Percentiles rank a stretch among this genome's conserved stretches.
Evolutionary conservation across 768 basidiomycete species (phyloP).

Genomic region (Paxillus involutus): DNA sequence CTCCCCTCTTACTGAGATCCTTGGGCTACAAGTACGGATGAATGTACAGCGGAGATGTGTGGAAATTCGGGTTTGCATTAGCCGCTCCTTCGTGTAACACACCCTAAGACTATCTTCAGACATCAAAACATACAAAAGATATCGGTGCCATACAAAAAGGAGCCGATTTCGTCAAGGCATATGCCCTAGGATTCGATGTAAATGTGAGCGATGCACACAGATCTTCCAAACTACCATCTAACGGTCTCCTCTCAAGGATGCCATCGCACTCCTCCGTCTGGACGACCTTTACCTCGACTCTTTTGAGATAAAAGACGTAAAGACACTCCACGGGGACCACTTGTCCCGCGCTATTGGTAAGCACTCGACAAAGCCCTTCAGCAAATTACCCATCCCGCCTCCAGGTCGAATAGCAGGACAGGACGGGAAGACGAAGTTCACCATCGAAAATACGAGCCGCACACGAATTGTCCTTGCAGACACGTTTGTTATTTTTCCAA

Average conservation of each 20-base stretch:
- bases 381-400: constrained; percentile 5
- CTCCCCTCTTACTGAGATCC: constrained; percentile 91
- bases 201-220: constrained; percentile 56
- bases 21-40: constrained; percentile 96
- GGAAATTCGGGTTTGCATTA: constrained; percentile 79
- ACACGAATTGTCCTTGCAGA: constrained; percentile 99
- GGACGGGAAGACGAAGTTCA: constrained; percentile 98
- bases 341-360: constrained; percentile 94
- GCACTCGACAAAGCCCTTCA: constrained; percentile 10
- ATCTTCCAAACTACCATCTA: not conserved
- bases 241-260: constrained; percentile 58
- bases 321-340: constrained; percentile 96
- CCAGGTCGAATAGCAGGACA: constrained; percentile 96
- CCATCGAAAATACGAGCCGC: constrained; percentile 94
- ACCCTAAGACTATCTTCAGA: constrained; percentile 46
- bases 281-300: constrained; percentile 98
- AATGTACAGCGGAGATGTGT: constrained; percentile 87
- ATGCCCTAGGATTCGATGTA: constrained; percentile 91
- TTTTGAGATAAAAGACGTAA: constrained; percentile 99
- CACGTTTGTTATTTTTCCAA: constrained; percentile 58
- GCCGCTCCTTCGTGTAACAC: not conserved
- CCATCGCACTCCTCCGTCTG: constrained; percentile 90
- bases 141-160: constrained; percentile 94
- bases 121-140: constrained; percentile 93
- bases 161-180: constrained; percentile 96